Evolutionary conservation across 139 green algal species (phyloP), one percentile per base, ranked within the genome.

Genomic region (Coelastrella sp.): DNA sequence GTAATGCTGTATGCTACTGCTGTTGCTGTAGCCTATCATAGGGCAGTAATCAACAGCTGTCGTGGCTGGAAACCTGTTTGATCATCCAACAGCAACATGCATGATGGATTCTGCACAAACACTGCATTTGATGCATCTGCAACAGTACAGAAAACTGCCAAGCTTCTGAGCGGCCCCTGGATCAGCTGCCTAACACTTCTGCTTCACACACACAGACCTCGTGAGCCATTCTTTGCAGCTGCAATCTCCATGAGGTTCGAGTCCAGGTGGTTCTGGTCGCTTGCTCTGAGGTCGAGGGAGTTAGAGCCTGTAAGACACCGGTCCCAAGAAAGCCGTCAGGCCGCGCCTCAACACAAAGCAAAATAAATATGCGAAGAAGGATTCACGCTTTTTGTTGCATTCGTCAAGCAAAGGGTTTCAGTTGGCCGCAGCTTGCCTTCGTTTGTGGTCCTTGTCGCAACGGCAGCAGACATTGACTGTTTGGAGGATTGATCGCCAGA

Each of bases 341-440:
- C 64, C 13, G 64, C 64, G 16, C 32, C 32, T 47, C 32, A 47
- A 47, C 32, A 47, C 32, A 47, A 47, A 47, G 32, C 32, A 47
- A 47, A 47, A 47, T 47, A 47, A 0, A 71, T 19, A 71, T 71
- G 61, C 61, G 61, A 71, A 19, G 10, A 71, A 71, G 10, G 61
- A 19, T 10, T 71, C 61, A 71, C 8, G 32, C 32, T 71, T 10
- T 71, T 19, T 19, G 61, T 19, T 19, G 11, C 61, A 32, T 23
- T 47, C 14, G 7, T 76, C 68, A 8, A 17, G 14, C 14, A 23
- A 76, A 17, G 68, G 16, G 16, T 76, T 76, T 76, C 68, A 8
- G 17, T 76, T 76, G 16, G 68, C 68, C 68, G 68, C 68, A 76
- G 17, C 68, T 76, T 76, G 68, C 68, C 68, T 76, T 76, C 68